A percentile compares a stretch with the other conserved stretches of the same genome.
Conservation (phyloP, 345 rosid species). For the Kernera saxatilis region DNA sequence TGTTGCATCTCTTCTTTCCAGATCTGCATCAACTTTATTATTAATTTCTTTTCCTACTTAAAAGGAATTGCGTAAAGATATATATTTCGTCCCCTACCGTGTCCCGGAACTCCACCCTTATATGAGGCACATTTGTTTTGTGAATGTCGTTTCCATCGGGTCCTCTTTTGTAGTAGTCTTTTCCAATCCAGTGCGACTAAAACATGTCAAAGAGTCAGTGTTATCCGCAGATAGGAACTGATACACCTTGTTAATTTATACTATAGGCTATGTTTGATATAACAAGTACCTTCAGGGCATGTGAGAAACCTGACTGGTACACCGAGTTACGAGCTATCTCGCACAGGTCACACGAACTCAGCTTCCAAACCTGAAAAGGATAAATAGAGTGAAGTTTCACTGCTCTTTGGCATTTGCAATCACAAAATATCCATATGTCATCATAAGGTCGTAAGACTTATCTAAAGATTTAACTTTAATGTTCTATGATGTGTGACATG, state of each 20-base stretch:
- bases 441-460: not conserved
- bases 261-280: not conserved
- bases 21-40: constrained; percentile 38
- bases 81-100: constrained; percentile 37
- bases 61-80: not conserved
- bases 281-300: constrained; percentile 76
- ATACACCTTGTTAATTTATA: not conserved
- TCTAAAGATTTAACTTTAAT: not conserved
- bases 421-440: not conserved
- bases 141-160: constrained; percentile 92
- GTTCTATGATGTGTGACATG: not conserved
- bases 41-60: not conserved
- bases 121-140: constrained; percentile 94
- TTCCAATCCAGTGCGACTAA: constrained; percentile 98
- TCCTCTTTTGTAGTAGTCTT: constrained; percentile 88
- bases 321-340: constrained; percentile 99
- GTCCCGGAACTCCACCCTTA: constrained; percentile 87
- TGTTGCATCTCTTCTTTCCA: constrained; percentile 95
- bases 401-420: not conserved
- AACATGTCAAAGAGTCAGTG: constrained; percentile 6
- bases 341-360: constrained; percentile 94
- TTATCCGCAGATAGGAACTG: not conserved
- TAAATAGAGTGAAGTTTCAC: not conserved
- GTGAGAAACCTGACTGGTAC: constrained; percentile 96
- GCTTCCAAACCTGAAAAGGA: constrained; percentile 75